phyloP scores from a whole-genome alignment of 2,329 filamentous ascomycete species.

The Dothideomycetes sp. region DNA sequence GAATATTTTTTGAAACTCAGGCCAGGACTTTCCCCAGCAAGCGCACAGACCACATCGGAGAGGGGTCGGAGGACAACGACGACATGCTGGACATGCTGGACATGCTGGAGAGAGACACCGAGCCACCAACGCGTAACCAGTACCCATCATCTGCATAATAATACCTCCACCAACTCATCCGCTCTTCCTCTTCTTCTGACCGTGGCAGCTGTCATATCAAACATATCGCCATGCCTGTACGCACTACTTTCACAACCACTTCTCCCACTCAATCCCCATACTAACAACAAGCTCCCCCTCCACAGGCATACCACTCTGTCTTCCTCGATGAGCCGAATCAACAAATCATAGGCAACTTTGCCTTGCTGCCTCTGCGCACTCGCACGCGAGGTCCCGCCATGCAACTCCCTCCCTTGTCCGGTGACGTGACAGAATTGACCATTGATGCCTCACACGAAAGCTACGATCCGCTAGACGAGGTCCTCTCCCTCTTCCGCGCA shows the following conservation, averaged over 20 bases:
- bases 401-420: conserved; percentile 55
- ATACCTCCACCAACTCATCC: too few species aligned
- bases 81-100: too few species aligned
- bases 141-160: too few species aligned
- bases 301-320: conserved; percentile 95
- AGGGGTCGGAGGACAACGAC: too few species aligned
- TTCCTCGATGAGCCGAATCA: conserved; percentile 74
- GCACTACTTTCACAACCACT: not conserved
- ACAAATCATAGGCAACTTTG: conserved; percentile 74
- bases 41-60: too few species aligned
- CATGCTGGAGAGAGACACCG: too few species aligned
- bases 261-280: not conserved
- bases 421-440: conserved; percentile 46
- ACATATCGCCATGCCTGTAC: conserved; percentile 8
- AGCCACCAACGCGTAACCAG: too few species aligned
- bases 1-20: too few species aligned
- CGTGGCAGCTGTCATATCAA: too few species aligned
- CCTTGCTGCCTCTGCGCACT: conserved; percentile 86
- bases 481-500: conserved; percentile 84
- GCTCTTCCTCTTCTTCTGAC: too few species aligned
- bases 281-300: conserved; percentile 15
- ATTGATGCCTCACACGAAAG: conserved; percentile 78
- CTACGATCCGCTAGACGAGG: conserved; percentile 94
- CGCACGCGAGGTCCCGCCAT: conserved; percentile 92
- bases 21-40: too few species aligned